Conservation (phyloP, 73 alveolate genomes). For the Paramecium bursaria region DNA sequence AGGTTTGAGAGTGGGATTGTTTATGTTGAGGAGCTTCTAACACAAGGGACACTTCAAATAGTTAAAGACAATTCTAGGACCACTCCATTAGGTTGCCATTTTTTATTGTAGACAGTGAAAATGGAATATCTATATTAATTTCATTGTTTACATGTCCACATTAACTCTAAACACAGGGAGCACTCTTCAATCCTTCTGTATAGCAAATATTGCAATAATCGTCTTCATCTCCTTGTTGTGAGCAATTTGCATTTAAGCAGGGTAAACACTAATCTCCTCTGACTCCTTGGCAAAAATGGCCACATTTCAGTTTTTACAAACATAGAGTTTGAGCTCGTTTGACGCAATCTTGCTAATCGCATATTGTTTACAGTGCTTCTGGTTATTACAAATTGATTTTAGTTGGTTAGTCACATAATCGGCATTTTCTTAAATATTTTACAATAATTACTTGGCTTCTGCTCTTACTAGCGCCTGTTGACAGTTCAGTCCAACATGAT, state of each 20-base stretch:
- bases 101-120: slow-evolving; percentile 66
- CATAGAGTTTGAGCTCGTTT: slow-evolving; percentile 40
- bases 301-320: slow-evolving; percentile 45
- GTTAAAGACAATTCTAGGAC: slow-evolving; percentile 80
- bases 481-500: slow-evolving; percentile 43
- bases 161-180: slow-evolving; percentile 61
- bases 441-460: not conserved
- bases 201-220: slow-evolving; percentile 72
- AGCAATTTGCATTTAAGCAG: slow-evolving; percentile 45
- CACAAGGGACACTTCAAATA: slow-evolving; percentile 73
- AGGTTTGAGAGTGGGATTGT: slow-evolving; percentile 1
- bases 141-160: slow-evolving; percentile 59
- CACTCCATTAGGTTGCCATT: slow-evolving; percentile 76
- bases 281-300: slow-evolving; percentile 67
- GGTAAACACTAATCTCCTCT: slow-evolving; percentile 57
- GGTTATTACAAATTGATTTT: slow-evolving; percentile 3
- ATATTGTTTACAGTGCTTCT: slow-evolving; percentile 53
- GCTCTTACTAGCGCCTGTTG: not conserved
- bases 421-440: not conserved
- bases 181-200: slow-evolving; percentile 70
- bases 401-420: slow-evolving; percentile 59
- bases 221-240: slow-evolving; percentile 52
- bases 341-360: slow-evolving; percentile 41
- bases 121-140: slow-evolving; percentile 50
- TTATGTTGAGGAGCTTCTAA: slow-evolving; percentile 57